Evolutionary conservation across 441 rosid genomes (phyloP), one percentile per base, ranked within the genome.

Genomic region (Pelargonium cotyledonis): DNA sequence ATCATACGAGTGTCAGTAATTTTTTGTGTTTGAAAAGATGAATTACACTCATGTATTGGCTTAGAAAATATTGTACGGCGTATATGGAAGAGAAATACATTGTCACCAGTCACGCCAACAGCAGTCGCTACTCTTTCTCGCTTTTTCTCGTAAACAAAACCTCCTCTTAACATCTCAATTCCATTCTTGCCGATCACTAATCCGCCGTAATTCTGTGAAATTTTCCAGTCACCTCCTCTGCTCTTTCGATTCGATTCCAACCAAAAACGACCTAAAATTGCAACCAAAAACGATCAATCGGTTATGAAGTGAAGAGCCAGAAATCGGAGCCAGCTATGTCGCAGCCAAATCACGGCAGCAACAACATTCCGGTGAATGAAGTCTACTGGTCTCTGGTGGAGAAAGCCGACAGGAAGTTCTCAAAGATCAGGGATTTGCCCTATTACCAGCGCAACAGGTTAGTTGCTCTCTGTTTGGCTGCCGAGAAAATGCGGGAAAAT

Each of bases 401-500:
- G 78, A 89, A 91, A 84, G 96, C 99, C 3, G 99, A 94, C 67
- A 91, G 83, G 77, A 94, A 94, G 84, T 91, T 94, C 84, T 89
- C 97, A 4, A 94, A 94, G 84, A 94, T 94, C 90, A 88, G 96
- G 76, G 96, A 91, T 85, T 81, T 94, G 77, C 99, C 99, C 3
- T 91, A 80, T 80, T 88, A 94, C 73, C 97, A 94, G 70, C 96
- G 95, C 73, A 88, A 80, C 85, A 91, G 98, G 98, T 94, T 57
- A 23, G 65, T 26, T 61, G n/a, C 38, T 26, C 38, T 61, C 65
- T 26, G 40, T 61, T 61, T 29, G 65, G 65, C 14, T 61, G 40
- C 65, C 40, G 51, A 46, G 51, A 46, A 46, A 46, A 12, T 12
- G 14, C 11, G 14, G 51, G 51, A 1, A 46, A 46, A 46, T 46